Base-by-base conservation (phyloP, 768 basidiomycete species). In the Xanthoconium stramineum region DNA sequence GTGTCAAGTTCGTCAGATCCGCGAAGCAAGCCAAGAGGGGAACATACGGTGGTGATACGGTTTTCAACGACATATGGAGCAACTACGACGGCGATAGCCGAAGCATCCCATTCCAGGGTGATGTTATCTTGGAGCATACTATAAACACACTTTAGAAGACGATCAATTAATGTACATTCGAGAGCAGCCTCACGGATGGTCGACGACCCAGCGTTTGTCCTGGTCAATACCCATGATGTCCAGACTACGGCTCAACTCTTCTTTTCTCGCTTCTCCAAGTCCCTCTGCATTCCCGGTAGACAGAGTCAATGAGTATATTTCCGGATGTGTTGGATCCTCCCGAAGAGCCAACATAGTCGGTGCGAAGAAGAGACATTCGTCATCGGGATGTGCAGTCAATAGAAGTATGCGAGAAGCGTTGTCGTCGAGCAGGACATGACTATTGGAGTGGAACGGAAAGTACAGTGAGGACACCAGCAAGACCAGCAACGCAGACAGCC, bases 331-430 rank as follows among this genome's bases (percentile, higher is more conserved):
- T 38, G 57, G 52, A 38, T 58, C 35, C 35, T 65, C 56, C 39
- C 45, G 60, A 33, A 94, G 76, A 3, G 80, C 77, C 33, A 86
- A 73, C 14, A 96, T 69, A 0, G 91, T 94, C 0, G 94, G 94
- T 5, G 86, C 85, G 69, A 98, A 98, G 78, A 98, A 98, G 80
- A 95, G 82, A 69, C 85, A 86, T 74, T 97, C 94, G 68, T 98
- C 94, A 67, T 97, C 94, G 3, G 94, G 94, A 68, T 98, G 94
- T 29, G 94, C 93, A 1, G 94, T 96, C 44, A 98, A 70, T 4
- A 97, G 69, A 37, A 94, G 75, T 35, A 90, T 67, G 28, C 66
- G 59, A 28, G 65, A 57, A 3, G 37, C 0, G 47, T 56, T 50
- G 40, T 51, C 40, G 50, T 49, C 52, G 53, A 62, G 56, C 20